Conservation (phyloP, 75 land plant genomes). For the Pseudotsuga menziesii region DNA sequence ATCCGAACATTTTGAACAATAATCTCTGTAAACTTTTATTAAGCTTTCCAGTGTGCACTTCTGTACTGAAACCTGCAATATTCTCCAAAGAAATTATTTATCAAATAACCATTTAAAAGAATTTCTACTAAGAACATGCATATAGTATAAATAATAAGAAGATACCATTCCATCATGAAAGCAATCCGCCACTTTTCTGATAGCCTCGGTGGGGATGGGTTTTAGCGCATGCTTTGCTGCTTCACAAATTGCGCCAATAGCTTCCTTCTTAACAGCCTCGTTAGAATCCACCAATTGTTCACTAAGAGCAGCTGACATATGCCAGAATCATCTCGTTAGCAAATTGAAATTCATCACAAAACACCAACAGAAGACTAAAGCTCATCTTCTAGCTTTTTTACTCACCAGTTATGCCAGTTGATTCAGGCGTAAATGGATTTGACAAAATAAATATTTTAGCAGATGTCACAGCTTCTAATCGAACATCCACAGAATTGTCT, state of each 20-base stretch:
- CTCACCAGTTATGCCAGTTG: slow-evolving; percentile 58
- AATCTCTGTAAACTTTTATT: slow-evolving; percentile 40
- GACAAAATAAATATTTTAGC: slow-evolving; percentile 55
- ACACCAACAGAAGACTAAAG: not conserved
- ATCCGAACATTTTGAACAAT: slow-evolving; percentile 29
- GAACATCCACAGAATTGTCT: slow-evolving; percentile 59
- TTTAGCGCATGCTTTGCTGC: slow-evolving; percentile 30
- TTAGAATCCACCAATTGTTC: slow-evolving; percentile 67
- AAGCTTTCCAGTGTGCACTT: slow-evolving; percentile 61
- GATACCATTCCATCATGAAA: slow-evolving; percentile 71
- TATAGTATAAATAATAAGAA: not conserved
- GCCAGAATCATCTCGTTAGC: not conserved
- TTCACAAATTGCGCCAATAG: slow-evolving; percentile 68
- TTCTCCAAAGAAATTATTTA: too few relatives aligned
- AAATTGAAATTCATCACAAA: slow-evolving; percentile 1
- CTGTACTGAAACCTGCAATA: slow-evolving; percentile 46
- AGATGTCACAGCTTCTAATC: slow-evolving; percentile 55
- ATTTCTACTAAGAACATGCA: not conserved
- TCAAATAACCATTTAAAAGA: too few relatives aligned
- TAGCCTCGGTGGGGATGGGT: slow-evolving; percentile 39
- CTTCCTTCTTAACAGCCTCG: slow-evolving; percentile 63
- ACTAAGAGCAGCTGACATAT: slow-evolving; percentile 44
- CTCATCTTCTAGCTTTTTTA: not conserved
- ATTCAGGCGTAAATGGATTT: slow-evolving; percentile 53
- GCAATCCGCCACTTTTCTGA: slow-evolving; percentile 54